Base-by-base conservation (phyloP, 768 basidiomycete genomes). In the Sistotremastrum niveocremeum region DNA sequence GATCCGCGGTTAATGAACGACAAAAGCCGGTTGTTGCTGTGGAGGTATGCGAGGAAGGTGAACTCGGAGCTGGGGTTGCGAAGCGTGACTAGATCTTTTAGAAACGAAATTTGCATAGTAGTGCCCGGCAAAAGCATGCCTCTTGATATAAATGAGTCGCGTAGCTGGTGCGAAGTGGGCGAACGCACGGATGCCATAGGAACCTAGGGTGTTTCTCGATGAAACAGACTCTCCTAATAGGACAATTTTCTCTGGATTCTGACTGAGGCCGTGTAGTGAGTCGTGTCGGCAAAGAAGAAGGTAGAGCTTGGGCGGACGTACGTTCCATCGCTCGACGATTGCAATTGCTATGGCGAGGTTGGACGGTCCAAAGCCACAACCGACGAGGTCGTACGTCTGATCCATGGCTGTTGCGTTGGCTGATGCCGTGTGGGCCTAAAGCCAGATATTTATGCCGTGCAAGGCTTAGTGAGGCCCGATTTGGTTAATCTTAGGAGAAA, bases 131-230 rank as follows among this genome's bases (percentile, higher is more conserved):
- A 34, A 34, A 11, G 37, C 10, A n/a, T 32, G 7, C 33, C 12
- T 34, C 35, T 20, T 20, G 37, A 52, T 53, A 34, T 46, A 65
- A 71, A 69, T 73, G 38, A 76, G 74, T 54, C 75, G 74, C 74
- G 74, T 75, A 20, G 34, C 62, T 62, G 31, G 68, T 65, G 30
- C 67, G 71, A 35, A 71, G 70, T 5, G 75, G 58, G 40, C 74
- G 64, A 72, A 75, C 74, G 8, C 70, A 72, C 28, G 72, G 72
- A 54, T 76, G 74, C 74, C 74, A 76, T 45, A 60, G 62, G 54
- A 76, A 75, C 45, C 60, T 53, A 1, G 59, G 51, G 35, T 74
- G 65, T 52, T 63, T 70, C 57, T 75, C 74, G 37, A 75, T 62
- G 58, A 74, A 76, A 42, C 70, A 61, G 7, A 62, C 52, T 28